Conservation (phyloP, 192 early-diverging fungal genomes). For the Dissophora ornata region DNA sequence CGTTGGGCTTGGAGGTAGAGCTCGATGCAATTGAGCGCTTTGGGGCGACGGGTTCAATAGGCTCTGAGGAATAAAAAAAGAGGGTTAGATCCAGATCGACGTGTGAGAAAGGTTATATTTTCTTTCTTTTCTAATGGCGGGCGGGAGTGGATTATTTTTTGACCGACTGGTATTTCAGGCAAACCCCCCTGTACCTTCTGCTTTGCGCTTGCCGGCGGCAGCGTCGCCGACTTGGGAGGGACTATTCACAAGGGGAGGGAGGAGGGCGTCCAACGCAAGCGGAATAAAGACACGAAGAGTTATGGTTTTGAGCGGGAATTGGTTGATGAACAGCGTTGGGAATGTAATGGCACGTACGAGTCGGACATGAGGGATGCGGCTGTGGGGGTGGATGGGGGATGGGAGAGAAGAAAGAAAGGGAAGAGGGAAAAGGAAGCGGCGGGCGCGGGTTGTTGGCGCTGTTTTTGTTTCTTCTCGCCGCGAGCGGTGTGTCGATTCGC, state of each 20-base stretch:
- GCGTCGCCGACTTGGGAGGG: neutral
- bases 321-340: neutral
- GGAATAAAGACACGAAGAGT: too few species aligned
- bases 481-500: too few species aligned
- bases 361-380: conserved; percentile 2
- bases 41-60: conserved; percentile 5
- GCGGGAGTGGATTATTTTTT: too few species aligned
- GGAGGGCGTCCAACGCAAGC: too few species aligned
- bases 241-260: neutral
- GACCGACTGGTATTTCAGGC: neutral
- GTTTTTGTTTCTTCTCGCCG: too few species aligned
- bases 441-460: too few species aligned
- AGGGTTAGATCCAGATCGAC: neutral
- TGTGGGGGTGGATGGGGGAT: neutral
- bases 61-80: conserved; percentile 10
- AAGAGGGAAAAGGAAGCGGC: neutral
- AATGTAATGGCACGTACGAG: conserved; percentile 4
- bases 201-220: conserved; percentile 39
- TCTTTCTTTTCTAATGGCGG: conserved; percentile 1
- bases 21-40: conserved; percentile 43
- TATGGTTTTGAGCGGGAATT: too few species aligned
- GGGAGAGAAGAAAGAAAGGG: neutral
- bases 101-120: neutral
- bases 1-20: conserved; percentile 14
- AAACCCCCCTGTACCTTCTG: conserved; percentile 16